Evolutionary conservation across 805 yeast genomes (phyloP), one percentile per base, ranked within the genome.

Genomic region (Starmerella kuoi): DNA sequence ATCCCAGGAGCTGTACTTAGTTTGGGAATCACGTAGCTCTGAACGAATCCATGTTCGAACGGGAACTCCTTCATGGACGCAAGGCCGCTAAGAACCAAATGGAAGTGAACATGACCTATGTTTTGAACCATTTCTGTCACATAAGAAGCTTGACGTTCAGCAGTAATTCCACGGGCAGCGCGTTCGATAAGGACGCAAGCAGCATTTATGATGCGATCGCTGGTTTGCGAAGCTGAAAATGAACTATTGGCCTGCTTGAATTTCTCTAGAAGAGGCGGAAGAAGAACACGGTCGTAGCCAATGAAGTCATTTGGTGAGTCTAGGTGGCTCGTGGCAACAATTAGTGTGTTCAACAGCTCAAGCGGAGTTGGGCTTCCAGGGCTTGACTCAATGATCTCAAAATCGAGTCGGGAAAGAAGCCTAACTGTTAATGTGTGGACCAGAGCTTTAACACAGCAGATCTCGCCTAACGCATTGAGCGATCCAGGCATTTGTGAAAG

Each of bases 401-500:
- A 58, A 46, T 4, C 45, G 41, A 32, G 52, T 55, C 28, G 66
- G 44, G 52, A 61, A 55, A 44, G 42, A 17, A 70, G 50, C 36
- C 73, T 56, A 15, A 67, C 61, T 17, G 63, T 50, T 31, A 68
- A 50, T 28, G 59, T 55, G 48, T 71, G 65, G 42, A 65, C 55
- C 27, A 66, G 48, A 15, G 62, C 52, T 35, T 58, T 52, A 27
- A 57, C 57, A 20, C 61, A 55, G 31, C 67, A 55, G 12, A 65
- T 46, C 12, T 52, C 42, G 1, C 62, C 61, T 27, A 66, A 42
- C 1, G 59, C 54, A 11, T 55, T 53, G 7, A 66, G 62, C 15
- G 65, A 61, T n/a, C 65, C 67, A 2, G 81, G 78, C 20, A 79
- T 60, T 17, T 69, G 55, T 1, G 70, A 57, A 9, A 79, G 53